Conservation (phyloP, 139 green algal genomes). For the Micromonas pusilla region DNA sequence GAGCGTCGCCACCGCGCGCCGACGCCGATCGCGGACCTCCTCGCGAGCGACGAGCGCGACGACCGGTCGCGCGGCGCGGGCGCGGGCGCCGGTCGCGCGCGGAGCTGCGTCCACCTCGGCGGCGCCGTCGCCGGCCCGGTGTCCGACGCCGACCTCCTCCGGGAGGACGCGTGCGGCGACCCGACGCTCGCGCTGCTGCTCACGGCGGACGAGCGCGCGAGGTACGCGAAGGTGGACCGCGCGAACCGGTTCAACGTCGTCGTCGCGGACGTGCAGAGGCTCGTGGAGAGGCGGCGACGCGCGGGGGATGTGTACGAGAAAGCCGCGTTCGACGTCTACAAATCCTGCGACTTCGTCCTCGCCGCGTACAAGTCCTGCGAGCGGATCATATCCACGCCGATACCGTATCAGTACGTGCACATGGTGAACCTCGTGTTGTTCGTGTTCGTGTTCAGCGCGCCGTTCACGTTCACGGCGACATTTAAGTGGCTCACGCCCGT, state of each 20-base stretch:
- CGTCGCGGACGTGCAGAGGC: conserved; percentile 2
- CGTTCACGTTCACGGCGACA: conserved; percentile 3
- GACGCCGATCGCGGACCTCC: no score
- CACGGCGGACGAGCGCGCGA: conserved; percentile 5
- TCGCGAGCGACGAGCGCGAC: no score
- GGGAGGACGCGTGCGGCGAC: conserved; percentile 10
- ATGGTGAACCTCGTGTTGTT: conserved; percentile 27
- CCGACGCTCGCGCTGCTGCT: conserved; percentile 21
- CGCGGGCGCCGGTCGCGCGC: no score
- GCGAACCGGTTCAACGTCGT: neutral
- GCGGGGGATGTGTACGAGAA: conserved; percentile 16
- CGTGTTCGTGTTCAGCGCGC: conserved; percentile 22
- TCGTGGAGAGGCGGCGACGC: conserved; percentile 14
- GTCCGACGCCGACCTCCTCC: conserved; percentile 9
- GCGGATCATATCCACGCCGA: conserved; percentile 1
- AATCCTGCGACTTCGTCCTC: neutral
- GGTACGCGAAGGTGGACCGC: neutral
- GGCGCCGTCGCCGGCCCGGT: neutral
- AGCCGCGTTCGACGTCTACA: conserved; percentile 22
- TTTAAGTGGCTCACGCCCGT: conserved; percentile 22
- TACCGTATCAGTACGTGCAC: conserved; percentile 27
- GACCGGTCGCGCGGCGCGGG: no score
- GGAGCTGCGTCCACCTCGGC: no score
- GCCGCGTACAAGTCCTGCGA: neutral
- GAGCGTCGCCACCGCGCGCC: no score